Evolutionary conservation across 176 grass and related monocot genomes (phyloP).

Genomic region (Carex parvula): DNA sequence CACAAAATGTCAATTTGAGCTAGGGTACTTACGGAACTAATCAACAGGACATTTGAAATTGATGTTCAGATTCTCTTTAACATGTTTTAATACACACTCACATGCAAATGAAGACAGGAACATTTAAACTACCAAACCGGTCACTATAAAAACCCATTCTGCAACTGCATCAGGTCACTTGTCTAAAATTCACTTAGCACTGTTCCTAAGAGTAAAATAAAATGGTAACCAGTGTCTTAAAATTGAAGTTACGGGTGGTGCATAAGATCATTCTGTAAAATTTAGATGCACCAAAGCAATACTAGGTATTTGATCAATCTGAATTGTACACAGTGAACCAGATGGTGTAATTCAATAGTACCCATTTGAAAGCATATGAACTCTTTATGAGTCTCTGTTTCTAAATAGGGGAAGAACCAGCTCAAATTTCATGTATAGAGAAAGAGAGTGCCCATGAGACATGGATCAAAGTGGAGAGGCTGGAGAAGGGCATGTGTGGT

Average conservation of each 20-base stretch:
- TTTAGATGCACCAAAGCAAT: background rate
- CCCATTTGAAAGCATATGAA: background rate
- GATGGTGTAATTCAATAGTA: background rate
- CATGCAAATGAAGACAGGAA: background rate
- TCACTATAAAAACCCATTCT: background rate
- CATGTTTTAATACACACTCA: background rate
- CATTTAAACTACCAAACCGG: background rate
- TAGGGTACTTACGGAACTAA: background rate
- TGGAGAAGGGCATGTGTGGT: slow-evolving; percentile 74
- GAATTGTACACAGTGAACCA: background rate
- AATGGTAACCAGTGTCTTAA: background rate
- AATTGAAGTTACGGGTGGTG: background rate
- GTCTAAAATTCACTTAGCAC: background rate
- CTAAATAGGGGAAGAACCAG: background rate
- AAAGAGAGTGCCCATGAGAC: slow-evolving; percentile 51
- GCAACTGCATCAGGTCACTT: background rate
- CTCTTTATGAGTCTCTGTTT: background rate
- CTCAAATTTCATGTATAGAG: slow-evolving; percentile 51
- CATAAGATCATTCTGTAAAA: background rate
- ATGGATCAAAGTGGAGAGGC: slow-evolving; percentile 71
- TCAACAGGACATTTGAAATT: background rate
- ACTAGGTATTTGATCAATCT: background rate
- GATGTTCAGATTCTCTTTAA: background rate
- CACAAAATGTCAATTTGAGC: background rate
- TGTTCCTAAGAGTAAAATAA: background rate